Conservation (phyloP, 257 asterid species). For the Solanum tarapatanum region DNA sequence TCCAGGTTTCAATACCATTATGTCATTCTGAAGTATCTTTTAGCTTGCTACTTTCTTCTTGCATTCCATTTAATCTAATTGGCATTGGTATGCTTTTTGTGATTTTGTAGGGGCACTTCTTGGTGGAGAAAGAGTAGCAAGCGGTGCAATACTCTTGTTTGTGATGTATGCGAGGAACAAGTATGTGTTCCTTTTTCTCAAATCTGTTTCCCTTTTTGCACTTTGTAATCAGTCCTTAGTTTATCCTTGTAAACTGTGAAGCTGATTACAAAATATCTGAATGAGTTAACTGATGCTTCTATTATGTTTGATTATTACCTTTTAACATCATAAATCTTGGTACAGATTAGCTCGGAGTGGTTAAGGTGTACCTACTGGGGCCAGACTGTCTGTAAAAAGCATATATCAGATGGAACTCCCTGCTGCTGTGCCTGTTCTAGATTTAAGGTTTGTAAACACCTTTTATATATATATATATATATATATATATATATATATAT, state of each 20-base stretch:
- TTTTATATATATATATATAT: too few species aligned
- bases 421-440: neutral
- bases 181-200: neutral
- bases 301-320: neutral
- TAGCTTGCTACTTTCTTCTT: neutral
- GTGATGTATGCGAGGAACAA: constrained; percentile 1
- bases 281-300: neutral
- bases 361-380: neutral
- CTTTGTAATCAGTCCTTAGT: neutral
- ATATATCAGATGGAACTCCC: neutral
- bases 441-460: neutral
- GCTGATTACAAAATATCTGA: neutral
- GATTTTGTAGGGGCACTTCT: neutral
- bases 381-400: neutral
- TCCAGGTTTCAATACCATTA: neutral
- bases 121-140: neutral
- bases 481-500: too few species aligned
- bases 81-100: neutral
- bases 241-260: neutral
- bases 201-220: neutral
- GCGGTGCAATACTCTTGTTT: neutral
- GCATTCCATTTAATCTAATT: neutral
- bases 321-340: neutral
- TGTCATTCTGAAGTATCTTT: neutral
- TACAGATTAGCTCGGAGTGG: neutral